phyloP scores from a whole-genome alignment of 768 basidiomycete species.

The Mycena sanguinolenta region DNA sequence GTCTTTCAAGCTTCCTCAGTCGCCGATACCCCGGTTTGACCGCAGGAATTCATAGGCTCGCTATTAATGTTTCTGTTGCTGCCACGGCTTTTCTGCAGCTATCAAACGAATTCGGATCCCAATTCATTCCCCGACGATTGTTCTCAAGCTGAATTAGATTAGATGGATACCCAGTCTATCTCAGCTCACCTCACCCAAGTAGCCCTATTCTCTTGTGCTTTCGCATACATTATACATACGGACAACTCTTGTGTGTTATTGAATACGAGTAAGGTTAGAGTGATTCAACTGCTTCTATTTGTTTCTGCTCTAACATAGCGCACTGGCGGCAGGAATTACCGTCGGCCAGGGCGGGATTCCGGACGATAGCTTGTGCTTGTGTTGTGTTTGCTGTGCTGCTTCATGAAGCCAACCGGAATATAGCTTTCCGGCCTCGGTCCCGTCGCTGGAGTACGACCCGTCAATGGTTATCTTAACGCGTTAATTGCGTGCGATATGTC shows the following conservation, averaged over 20 bases:
- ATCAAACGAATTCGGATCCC: background rate
- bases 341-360: background rate
- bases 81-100: background rate
- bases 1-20: slow-evolving; percentile 1
- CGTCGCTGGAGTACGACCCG: background rate
- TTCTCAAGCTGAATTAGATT: slow-evolving; percentile 25
- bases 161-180: slow-evolving; percentile 22
- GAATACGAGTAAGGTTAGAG: slow-evolving; percentile 15
- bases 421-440: background rate
- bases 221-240: background rate
- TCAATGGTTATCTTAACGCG: background rate
- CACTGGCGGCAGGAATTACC: background rate
- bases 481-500: background rate
- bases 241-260: background rate
- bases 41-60: slow-evolving; percentile 27
- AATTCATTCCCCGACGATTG: background rate
- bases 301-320: slow-evolving; percentile 1
- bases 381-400: background rate
- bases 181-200: slow-evolving; percentile 7
- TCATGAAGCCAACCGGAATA: background rate
- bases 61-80: slow-evolving; percentile 20
- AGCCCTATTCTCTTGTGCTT: background rate
- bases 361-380: background rate
- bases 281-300: background rate
- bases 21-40: slow-evolving; percentile 27